phyloP scores from a whole-genome alignment of 2,329 filamentous ascomycete species.

The Trichoderma citrinoviride region DNA sequence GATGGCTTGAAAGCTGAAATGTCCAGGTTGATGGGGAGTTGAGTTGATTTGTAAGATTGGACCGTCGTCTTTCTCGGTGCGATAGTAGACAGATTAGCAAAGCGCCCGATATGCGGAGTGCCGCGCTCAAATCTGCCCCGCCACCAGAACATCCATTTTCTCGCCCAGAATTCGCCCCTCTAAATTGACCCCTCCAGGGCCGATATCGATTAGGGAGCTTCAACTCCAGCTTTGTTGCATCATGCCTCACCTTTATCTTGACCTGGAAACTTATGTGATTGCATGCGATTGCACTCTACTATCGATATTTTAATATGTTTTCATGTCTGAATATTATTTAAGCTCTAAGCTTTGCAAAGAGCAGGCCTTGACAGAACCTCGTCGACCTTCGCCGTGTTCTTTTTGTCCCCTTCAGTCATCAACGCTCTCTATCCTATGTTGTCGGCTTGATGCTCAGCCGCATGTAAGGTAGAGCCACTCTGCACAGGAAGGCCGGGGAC shows the following conservation, averaged over 20 bases:
- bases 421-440: too few species aligned
- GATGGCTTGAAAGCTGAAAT: background rate
- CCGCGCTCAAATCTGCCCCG: background rate
- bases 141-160: background rate
- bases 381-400: too few species aligned
- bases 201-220: background rate
- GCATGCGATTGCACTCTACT: background rate
- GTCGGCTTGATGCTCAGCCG: too few species aligned
- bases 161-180: background rate
- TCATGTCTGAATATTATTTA: too few species aligned
- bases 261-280: too few species aligned
- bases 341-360: too few species aligned
- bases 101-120: conserved; percentile 22
- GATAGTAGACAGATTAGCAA: conserved; percentile 19
- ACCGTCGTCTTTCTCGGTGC: background rate
- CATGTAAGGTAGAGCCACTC: too few species aligned
- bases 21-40: background rate
- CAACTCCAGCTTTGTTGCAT: background rate
- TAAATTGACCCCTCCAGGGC: background rate
- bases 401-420: too few species aligned
- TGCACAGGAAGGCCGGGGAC: too few species aligned
- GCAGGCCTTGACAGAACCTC: too few species aligned
- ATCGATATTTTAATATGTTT: too few species aligned
- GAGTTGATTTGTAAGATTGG: conserved; percentile 22
- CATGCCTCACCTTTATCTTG: background rate